Evolutionary conservation across 768 basidiomycete genomes (phyloP), one percentile per base, ranked within the genome.

Genomic region (Russula dissimulans): DNA sequence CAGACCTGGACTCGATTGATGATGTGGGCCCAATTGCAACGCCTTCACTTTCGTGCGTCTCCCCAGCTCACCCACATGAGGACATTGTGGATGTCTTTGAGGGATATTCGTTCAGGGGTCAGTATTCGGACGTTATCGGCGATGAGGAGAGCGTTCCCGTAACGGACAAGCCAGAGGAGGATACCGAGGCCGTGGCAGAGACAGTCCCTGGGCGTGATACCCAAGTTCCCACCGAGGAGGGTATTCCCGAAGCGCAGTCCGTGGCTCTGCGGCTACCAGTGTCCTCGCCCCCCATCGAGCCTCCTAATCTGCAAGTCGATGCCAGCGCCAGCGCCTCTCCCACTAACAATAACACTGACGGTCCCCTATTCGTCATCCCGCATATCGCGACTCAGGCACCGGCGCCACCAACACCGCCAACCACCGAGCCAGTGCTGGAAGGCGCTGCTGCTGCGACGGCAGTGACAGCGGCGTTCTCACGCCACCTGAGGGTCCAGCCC

Each of bases 101-200:
- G 72, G 91, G 91, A 2, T 97, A 95, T 73, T 91, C 89, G 44
- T 95, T 91, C 80, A 90, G 90, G 72, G 92, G 89, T 10, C 78
- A 88, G 17, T 79, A 89, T 72, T 91, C 90, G 3, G 78, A 92
- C 60, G 74, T 91, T 56, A 72, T 91, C 46, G 88, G 87, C 64
- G 85, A 83, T 18, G 87, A 86, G 1, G 83, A 26, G 9, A 11
- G 6, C 9, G 54, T 45, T 8, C 32, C 43, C 32, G 32, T 81
- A 5, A 84, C 83, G 8, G 82, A 80, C 55, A 74, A 69, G 39
- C 73, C 70, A 18, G 68, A 73, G 5, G 79, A 78, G 36, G 73
- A 59, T 29, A 60, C 56, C 6, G 56, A 56, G n/a, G 60, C 46
- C 10, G 56, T 54, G 8, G 52, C 50, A 0, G 53, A 63, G n/a